Conservation (phyloP, 495 filamentous ascomycete species). For the Xylaria scruposa region DNA sequence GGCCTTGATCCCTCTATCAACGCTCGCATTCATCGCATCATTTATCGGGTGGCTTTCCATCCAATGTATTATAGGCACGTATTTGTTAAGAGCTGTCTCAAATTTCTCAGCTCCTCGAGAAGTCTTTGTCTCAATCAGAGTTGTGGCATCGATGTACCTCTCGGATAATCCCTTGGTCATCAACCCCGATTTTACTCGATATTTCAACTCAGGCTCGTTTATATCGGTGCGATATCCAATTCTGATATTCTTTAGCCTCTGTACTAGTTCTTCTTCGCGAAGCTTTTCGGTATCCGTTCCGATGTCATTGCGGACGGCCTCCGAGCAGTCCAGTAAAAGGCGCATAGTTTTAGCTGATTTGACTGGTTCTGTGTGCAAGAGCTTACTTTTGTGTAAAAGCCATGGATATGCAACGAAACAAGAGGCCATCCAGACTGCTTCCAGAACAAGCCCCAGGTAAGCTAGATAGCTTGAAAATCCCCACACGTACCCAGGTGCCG, state of each 20-base stretch:
- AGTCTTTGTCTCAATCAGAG: background rate
- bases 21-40: background rate
- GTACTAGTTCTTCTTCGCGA: background rate
- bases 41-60: background rate
- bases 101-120: background rate
- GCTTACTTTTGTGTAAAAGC: slow-evolving; percentile 10
- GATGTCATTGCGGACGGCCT: background rate
- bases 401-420: slow-evolving; percentile 19
- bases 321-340: slow-evolving; percentile 6
- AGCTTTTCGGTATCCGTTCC: background rate
- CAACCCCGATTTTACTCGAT: background rate
- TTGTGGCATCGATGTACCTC: background rate
- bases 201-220: background rate
- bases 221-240: background rate
- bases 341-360: slow-evolving; percentile 17
- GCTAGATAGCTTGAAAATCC: slow-evolving; percentile 24
- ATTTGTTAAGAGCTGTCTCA: background rate
- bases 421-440: slow-evolving; percentile 24
- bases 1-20: background rate
- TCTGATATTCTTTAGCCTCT: background rate
- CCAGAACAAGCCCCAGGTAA: slow-evolving; percentile 18
- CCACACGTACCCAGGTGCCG: slow-evolving; percentile 22
- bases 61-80: background rate
- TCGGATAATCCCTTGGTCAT: background rate
- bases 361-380: slow-evolving; percentile 10